phyloP scores from a whole-genome alignment of 2,329 filamentous ascomycete genomes.

The Verticillium zaregamsianum region DNA sequence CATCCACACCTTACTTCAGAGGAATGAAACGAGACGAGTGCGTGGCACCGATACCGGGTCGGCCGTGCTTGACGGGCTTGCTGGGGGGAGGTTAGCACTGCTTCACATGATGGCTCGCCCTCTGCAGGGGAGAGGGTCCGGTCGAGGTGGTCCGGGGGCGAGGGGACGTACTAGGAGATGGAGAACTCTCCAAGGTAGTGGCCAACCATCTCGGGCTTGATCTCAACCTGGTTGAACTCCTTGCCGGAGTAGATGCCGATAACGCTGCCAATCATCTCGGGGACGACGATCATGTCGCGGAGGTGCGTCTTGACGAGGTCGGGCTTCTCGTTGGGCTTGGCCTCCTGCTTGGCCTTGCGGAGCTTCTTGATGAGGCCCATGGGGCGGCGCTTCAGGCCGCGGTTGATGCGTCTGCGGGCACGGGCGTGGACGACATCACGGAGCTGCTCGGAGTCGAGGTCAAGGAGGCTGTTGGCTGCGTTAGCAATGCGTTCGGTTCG shows the following conservation, averaged over 20 bases:
- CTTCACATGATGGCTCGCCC: no score
- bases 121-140: not conserved
- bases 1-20: slow-evolving; percentile 80
- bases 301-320: slow-evolving; percentile 99
- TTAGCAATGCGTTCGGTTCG: slow-evolving; percentile 8
- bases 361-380: slow-evolving; percentile 99
- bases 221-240: slow-evolving; percentile 99
- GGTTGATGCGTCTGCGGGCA: slow-evolving; percentile 98
- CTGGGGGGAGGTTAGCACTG: slow-evolving; percentile 55
- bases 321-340: slow-evolving; percentile 99
- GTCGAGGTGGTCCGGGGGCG: not conserved
- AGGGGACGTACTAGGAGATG: slow-evolving; percentile 88
- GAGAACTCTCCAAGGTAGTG: slow-evolving; percentile 99
- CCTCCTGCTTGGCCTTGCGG: slow-evolving; percentile 98
- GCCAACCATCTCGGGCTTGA: slow-evolving; percentile 99
- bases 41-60: slow-evolving; percentile 99
- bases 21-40: slow-evolving; percentile 99
- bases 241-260: slow-evolving; percentile 99
- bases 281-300: slow-evolving; percentile 99
- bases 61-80: slow-evolving; percentile 99
- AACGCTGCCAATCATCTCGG: slow-evolving; percentile 99
- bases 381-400: slow-evolving; percentile 98
- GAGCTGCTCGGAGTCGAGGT: slow-evolving; percentile 97
- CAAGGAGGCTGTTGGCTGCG: slow-evolving; percentile 71
- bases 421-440: slow-evolving; percentile 99